Conservation (phyloP, 768 basidiomycete species). For the Cubamyces lactineus region DNA sequence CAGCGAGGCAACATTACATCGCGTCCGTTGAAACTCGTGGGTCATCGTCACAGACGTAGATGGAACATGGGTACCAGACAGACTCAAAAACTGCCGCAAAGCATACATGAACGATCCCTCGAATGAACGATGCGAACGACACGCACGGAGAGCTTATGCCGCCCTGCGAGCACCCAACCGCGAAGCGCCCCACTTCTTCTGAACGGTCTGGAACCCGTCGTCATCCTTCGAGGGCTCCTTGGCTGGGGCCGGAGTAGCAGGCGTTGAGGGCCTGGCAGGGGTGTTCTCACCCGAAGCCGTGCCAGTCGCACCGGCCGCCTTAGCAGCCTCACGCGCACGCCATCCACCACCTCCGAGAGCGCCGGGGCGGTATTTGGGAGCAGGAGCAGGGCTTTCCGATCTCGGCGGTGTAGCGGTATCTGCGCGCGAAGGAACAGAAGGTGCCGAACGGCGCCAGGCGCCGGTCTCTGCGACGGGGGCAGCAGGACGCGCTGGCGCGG, state of each 20-base stretch:
- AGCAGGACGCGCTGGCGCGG: constrained; percentile 29
- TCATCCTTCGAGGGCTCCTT: constrained; percentile 55
- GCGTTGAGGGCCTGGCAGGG: constrained; percentile 41
- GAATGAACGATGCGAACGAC: background rate
- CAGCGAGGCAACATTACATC: constrained; percentile 23
- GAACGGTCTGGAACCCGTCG: constrained; percentile 75
- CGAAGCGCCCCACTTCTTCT: constrained; percentile 42
- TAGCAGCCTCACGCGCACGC: constrained; percentile 60
- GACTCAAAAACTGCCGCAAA: constrained; percentile 2
- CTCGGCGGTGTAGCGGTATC: constrained; percentile 44
- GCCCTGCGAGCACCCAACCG: constrained; percentile 26
- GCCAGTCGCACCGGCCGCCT: constrained; percentile 32
- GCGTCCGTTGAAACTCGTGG: constrained; percentile 19
- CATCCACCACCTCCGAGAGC: constrained; percentile 49
- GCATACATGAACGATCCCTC: constrained; percentile 5
- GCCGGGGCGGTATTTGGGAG: constrained; percentile 50
- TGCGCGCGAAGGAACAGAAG: constrained; percentile 28
- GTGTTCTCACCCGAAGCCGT: constrained; percentile 35
- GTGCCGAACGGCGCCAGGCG: constrained; percentile 29
- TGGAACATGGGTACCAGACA: background rate
- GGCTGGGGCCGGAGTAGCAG: constrained; percentile 40
- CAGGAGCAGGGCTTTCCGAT: constrained; percentile 49
- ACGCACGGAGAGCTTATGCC: background rate
- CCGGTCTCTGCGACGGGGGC: constrained; percentile 34
- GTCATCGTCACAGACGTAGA: constrained; percentile 11